phyloP scores from a whole-genome alignment of 1,284 basidiomycete species.

The Papiliotrema nemorosa region DNA sequence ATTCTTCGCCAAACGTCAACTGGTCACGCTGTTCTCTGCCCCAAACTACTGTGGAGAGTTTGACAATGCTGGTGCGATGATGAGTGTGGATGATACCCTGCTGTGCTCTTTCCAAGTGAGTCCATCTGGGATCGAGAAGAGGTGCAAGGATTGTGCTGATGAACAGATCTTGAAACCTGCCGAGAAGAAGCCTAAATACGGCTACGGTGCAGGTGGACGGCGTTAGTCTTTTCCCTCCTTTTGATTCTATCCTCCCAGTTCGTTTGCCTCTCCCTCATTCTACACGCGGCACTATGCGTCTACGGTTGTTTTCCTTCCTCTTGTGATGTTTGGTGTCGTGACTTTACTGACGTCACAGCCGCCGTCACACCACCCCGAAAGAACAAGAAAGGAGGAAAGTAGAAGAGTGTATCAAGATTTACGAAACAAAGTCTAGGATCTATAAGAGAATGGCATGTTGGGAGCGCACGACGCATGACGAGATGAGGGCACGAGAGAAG shows the following conservation, averaged over 20 bases:
- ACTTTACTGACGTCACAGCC: conserved; percentile 11
- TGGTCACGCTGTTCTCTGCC: conserved; percentile 95
- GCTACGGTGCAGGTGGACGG: conserved; percentile 43
- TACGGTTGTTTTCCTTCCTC: too few relatives aligned
- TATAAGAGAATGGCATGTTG: not conserved
- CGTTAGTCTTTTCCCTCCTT: conserved; percentile 31
- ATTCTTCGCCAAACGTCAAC: conserved; percentile 95
- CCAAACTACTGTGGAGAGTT: conserved; percentile 99
- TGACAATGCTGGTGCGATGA: conserved; percentile 99
- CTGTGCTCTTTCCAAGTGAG: conserved; percentile 94
- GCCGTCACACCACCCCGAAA: conserved; percentile 55
- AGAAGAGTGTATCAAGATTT: not conserved
- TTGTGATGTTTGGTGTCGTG: too few relatives aligned
- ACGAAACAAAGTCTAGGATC: not conserved
- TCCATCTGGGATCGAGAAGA: not conserved
- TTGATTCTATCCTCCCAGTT: not conserved
- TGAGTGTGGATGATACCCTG: conserved; percentile 98
- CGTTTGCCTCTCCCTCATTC: not conserved
- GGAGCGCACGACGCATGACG: not conserved
- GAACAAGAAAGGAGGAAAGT: conserved; percentile 50
- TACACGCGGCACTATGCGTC: too few relatives aligned
- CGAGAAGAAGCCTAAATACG: conserved; percentile 75
- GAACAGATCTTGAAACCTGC: conserved; percentile 92
- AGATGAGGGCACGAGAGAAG: not conserved
- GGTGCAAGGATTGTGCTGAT: not conserved